Conservation (phyloP, 208 protist genomes). For the Strigomonas culicis region DNA sequence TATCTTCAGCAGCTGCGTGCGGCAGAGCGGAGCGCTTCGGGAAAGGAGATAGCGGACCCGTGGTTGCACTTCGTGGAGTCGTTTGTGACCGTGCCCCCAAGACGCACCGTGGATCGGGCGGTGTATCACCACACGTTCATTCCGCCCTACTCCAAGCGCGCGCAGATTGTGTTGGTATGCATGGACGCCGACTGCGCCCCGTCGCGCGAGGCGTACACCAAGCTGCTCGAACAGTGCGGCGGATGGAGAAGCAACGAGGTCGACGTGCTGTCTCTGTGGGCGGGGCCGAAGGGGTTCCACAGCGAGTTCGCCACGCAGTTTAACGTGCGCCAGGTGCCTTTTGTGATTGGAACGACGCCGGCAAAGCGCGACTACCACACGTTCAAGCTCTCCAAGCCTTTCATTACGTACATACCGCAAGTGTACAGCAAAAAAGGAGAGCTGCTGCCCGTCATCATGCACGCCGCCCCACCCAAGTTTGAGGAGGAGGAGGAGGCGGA, state of each 20-base stretch:
- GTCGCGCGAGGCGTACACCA: constrained; percentile 28
- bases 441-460: too few relatives aligned
- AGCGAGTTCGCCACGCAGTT: constrained; percentile 59
- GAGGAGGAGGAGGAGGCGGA: too few relatives aligned
- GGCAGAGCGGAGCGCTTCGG: constrained; percentile 24
- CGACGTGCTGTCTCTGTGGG: constrained; percentile 68
- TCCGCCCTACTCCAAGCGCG: constrained; percentile 43
- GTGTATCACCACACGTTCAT: constrained; percentile 23
- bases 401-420: background rate
- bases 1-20: constrained; percentile 24
- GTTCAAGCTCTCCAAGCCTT: background rate
- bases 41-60: constrained; percentile 46
- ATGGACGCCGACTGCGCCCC: constrained; percentile 48
- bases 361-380: constrained; percentile 18
- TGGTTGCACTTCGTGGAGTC: constrained; percentile 55
- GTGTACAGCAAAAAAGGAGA: background rate
- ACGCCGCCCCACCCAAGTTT: too few relatives aligned
- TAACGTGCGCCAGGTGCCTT: constrained; percentile 50
- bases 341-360: constrained; percentile 47
- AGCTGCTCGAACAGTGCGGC: constrained; percentile 22
- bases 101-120: constrained; percentile 12
- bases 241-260: constrained; percentile 73
- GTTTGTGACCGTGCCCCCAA: constrained; percentile 34
- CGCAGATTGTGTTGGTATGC: constrained; percentile 82
- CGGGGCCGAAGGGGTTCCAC: constrained; percentile 62